Base-by-base conservation (phyloP, 2,329 filamentous ascomycete species). In the Emmonsiellopsis sp. region DNA sequence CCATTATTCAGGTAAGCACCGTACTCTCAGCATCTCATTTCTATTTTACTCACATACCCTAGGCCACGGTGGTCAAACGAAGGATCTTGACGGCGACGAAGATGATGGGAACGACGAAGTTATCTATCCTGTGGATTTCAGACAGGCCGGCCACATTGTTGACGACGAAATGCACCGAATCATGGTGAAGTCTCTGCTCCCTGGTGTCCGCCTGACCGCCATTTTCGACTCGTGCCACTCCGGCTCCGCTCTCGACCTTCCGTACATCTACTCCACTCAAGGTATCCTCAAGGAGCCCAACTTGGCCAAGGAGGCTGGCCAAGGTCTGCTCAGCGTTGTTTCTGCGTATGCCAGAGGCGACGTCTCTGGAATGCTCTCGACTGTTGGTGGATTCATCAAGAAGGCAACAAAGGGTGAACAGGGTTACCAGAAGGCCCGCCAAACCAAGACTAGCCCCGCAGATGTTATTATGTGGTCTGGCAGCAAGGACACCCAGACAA, bases 381-480 rank as follows among this genome's bases (percentile, higher is more conserved):
- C 85, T 45, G 81, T 93, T n/a, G 83, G 92, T 68, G 83, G 83
- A 45, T 81, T 97, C 65, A 83, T 94, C 72, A 96, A 96, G 77
- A 87, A 90, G 67, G 90, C 89, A 15, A 86, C 88, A 20, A 81
- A 75, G 56, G 91, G 91, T 60, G 84, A 93, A 61, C 82, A 86
- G 37, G 85, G 85, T 15, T 85, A 90, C 70, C 80, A 94, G 72
- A 84, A 83, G 68, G 88, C 91, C 58, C 79, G 89, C 67, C 81
- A 86, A 60, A 97, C 92, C 42, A 94, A 94, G 75, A 97, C 93
- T 13, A 93, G 87, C 52, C 86, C 91, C 1, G 93, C 93, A 41
- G 93, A 98, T 71, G 93, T 98, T 34, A 83, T 98, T 67, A 95
- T 96, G 88, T 95, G 91, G 87, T 95, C 89, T 57, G 93, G 93